Percentiles rank a stretch among this genome's conserved stretches.
Conservation (phyloP, 495 filamentous ascomycete species). For the Neurospora tetraspora region DNA sequence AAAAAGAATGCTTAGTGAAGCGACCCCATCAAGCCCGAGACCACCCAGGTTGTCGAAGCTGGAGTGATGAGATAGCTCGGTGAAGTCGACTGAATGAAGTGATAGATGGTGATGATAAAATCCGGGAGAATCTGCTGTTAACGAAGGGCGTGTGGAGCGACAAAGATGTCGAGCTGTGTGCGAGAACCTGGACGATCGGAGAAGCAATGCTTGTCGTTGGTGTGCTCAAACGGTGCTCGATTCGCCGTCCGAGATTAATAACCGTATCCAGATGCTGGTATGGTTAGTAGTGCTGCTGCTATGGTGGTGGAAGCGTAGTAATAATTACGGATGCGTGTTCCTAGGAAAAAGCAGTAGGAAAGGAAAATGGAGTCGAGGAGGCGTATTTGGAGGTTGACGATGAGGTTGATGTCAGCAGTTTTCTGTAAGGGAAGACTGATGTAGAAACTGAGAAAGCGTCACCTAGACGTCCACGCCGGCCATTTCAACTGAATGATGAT, state of each 20-base stretch:
- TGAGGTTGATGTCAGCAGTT: not conserved
- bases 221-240: constrained; percentile 1
- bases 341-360: not conserved
- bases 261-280: constrained; percentile 7
- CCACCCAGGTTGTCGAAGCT: not conserved
- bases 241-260: not conserved
- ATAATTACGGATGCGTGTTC: constrained; percentile 1
- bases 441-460: not conserved
- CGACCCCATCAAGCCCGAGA: not conserved
- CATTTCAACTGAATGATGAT: not conserved
- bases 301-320: constrained; percentile 1
- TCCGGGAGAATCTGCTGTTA: not conserved
- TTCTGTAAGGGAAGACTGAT: not conserved
- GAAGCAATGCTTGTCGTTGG: not conserved
- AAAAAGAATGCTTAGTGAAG: not conserved
- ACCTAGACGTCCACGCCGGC: not conserved
- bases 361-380: not conserved
- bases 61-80: not conserved
- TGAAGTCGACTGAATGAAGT: not conserved
- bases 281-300: constrained; percentile 3
- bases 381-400: not conserved
- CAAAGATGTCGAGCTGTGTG: not conserved
- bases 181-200: not conserved
- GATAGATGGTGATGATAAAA: not conserved
- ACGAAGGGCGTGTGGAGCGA: not conserved